Evolutionary conservation across 306 rosid genomes (phyloP), one percentile per base, ranked within the genome.

Genomic region (Carpinus fangiana): DNA sequence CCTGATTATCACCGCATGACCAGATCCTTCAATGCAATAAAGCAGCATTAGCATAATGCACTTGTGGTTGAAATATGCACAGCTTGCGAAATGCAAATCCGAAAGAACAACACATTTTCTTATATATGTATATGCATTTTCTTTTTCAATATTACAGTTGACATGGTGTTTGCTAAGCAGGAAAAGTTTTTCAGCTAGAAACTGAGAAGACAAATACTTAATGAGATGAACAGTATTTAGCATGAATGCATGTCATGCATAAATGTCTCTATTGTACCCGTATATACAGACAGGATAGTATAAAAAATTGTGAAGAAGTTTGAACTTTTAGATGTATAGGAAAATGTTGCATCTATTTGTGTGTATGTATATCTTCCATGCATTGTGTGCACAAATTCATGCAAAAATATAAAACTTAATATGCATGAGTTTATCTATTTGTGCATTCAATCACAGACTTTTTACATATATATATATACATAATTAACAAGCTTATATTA

Each of bases 41-140:
- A 71, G 47, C 43, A 52, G 75, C 75, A 84, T 67, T 82, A 82
- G 89, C 83, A 88, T 78, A 85, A 84, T 75, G 59, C 46, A 73
- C 80, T 73, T 76, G 87, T 76, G 70, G 67, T 77, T 68, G 86
- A 86, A 91, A 82, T 85, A 78, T 84, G 85, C 84, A 78, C 73
- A 73, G 75, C 83, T 70, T 71, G 46, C 70, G 77, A 69, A 79
- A 74, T 73, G 84, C 83, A 73, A 77, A 81, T 76, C 68, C 73
- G 64, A 78, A 77, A 78, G 84, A 81, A 79, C 76, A 88, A 83
- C 80, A 70, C 82, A 61, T 85, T 79, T 84, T 80, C 78, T 76
- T 72, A 86, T 75, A 73, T 38, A 36, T 66, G 43, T 38, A 38
- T 38, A 38, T 38, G 51, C 73, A 74, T 54, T 68, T 53, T 9